phyloP scores from a whole-genome alignment of 116 monocot species.

The Posidonia oceanica region DNA sequence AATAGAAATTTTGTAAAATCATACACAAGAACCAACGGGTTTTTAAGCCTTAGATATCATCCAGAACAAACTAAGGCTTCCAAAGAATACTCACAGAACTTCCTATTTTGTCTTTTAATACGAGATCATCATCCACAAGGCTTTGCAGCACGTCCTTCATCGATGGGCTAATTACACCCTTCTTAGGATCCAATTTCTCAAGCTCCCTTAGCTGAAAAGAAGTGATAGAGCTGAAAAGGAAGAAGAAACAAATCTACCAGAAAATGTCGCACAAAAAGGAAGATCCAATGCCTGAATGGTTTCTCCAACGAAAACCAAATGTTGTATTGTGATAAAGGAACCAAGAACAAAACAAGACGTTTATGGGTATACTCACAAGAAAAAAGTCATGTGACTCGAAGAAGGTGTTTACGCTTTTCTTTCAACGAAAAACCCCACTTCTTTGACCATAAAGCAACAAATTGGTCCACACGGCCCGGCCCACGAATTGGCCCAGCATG shows the following conservation, averaged over 20 bases:
- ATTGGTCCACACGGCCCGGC: too few relatives aligned
- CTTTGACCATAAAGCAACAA: conserved; percentile 11
- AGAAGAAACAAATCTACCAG: background rate
- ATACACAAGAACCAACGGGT: too few relatives aligned
- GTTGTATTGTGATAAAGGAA: background rate
- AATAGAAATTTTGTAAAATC: too few relatives aligned
- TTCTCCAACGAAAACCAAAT: background rate
- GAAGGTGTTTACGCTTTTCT: conserved; percentile 23
- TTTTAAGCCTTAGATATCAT: too few relatives aligned
- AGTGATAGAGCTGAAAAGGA: background rate
- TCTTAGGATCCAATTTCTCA: conserved; percentile 94
- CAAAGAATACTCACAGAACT: too few relatives aligned
- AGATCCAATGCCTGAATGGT: background rate
- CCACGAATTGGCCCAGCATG: too few relatives aligned
- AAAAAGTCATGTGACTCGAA: conserved; percentile 17
- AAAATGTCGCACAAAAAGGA: background rate
- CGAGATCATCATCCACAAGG: conserved; percentile 55
- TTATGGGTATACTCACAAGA: conserved; percentile 11
- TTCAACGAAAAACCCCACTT: conserved; percentile 18
- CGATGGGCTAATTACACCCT: conserved; percentile 90
- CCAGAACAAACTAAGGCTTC: too few relatives aligned
- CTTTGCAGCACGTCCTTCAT: conserved; percentile 96
- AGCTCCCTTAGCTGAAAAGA: conserved; percentile 77
- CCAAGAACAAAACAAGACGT: background rate
- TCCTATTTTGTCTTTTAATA: too few relatives aligned